phyloP scores from a whole-genome alignment of 805 yeast genomes.

The Starmerella ratchasimensis region DNA sequence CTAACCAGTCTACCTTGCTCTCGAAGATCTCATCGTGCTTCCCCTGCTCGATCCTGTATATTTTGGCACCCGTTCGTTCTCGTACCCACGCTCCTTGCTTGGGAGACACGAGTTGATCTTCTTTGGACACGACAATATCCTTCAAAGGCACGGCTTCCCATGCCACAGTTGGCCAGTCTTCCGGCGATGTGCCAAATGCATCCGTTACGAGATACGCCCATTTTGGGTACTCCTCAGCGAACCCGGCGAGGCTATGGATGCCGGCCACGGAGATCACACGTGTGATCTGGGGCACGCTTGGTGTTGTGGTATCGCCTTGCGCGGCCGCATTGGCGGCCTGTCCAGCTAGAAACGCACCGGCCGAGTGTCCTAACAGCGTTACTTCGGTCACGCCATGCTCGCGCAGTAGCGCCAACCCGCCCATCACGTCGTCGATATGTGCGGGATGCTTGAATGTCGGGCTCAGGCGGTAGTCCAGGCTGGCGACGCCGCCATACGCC shows the following conservation, averaged over 20 bases:
- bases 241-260: slow-evolving; percentile 40
- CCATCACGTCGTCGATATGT: slow-evolving; percentile 43
- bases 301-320: not conserved
- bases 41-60: slow-evolving; percentile 24
- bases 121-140: slow-evolving; percentile 35
- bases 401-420: slow-evolving; percentile 29
- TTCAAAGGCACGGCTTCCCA: slow-evolving; percentile 5
- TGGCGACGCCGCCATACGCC: slow-evolving; percentile 23
- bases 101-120: slow-evolving; percentile 51
- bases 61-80: slow-evolving; percentile 3
- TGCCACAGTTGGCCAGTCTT: slow-evolving; percentile 20
- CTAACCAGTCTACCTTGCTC: slow-evolving; percentile 5
- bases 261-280: slow-evolving; percentile 41
- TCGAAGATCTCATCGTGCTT: slow-evolving; percentile 52
- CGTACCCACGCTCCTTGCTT: slow-evolving; percentile 32
- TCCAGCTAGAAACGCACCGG: slow-evolving; percentile 55
- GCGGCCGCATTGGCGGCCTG: slow-evolving; percentile 27
- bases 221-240: slow-evolving; percentile 47
- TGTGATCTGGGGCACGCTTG: not conserved
- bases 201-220: slow-evolving; percentile 44
- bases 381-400: slow-evolving; percentile 21
- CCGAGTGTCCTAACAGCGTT: slow-evolving; percentile 58
- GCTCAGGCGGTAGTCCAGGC: slow-evolving; percentile 53
- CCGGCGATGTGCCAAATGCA: slow-evolving; percentile 36
- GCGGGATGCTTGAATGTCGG: slow-evolving; percentile 50